Percentiles rank a stretch among this genome's conserved stretches.
These are phyloP conservation scores for Acephala macrosclerotiorum DNA, from an alignment of 2,329 filamentous ascomycete species.

Conservation along the genomic window DNA sequence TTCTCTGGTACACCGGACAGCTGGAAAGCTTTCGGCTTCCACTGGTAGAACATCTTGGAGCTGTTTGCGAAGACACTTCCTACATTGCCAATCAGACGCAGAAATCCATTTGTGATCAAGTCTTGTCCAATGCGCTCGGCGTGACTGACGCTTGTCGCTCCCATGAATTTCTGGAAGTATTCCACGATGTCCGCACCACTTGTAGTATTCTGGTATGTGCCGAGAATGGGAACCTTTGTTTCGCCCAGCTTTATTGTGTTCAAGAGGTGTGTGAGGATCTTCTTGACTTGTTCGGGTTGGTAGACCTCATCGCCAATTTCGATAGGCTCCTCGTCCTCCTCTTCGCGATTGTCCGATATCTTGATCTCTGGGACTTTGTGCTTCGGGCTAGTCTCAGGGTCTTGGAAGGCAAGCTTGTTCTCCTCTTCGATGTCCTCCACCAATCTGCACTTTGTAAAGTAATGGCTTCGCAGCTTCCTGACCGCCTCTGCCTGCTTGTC, in stretches of 20 bases:
- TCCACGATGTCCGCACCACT: constrained; percentile 93
- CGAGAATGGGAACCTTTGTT: constrained; percentile 93
- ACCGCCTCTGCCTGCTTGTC: constrained; percentile 90
- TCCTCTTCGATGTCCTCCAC: constrained; percentile 98
- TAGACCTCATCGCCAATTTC: constrained; percentile 94
- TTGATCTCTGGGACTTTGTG: constrained; percentile 84
- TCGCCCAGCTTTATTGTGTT: constrained; percentile 87
- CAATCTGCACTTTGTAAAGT: constrained; percentile 98
- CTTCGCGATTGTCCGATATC: constrained; percentile 70
- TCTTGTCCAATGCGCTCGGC: constrained; percentile 96
- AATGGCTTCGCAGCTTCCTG: constrained; percentile 92
- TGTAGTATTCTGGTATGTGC: constrained; percentile 93
- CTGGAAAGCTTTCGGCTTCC: constrained; percentile 91
- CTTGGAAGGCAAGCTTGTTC: constrained; percentile 97
- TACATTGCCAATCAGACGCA: constrained; percentile 91
- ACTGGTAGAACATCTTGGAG: constrained; percentile 97
- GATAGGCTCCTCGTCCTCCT: constrained; percentile 81
- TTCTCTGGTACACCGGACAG: constrained; percentile 88
- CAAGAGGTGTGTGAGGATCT: constrained; percentile 86
- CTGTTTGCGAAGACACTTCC: constrained; percentile 97
- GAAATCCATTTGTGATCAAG: constrained; percentile 82
- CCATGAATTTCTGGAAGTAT: constrained; percentile 90
- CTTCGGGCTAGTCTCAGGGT: constrained; percentile 75
- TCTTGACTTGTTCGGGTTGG: constrained; percentile 85
- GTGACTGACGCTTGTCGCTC: constrained; percentile 83